Evolutionary conservation across 2,329 filamentous ascomycete genomes (phyloP).

Genomic region (Fusarium sp.): DNA sequence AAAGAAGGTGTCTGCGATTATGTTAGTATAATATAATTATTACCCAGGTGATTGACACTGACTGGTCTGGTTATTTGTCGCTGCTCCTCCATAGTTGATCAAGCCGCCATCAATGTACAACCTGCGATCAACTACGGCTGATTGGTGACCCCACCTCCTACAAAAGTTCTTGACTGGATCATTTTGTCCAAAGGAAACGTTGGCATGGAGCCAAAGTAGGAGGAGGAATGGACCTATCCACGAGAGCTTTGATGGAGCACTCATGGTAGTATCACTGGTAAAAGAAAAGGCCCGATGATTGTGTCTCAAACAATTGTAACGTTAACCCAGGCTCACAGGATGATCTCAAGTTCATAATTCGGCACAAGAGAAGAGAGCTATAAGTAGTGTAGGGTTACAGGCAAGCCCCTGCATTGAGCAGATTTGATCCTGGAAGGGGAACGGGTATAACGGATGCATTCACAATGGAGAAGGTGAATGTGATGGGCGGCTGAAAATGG

Average conservation of each 20-base stretch:
- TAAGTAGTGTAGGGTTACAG: no score
- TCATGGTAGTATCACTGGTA: background rate
- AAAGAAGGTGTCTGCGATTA: background rate
- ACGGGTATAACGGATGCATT: no score
- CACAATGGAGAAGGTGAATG: no score
- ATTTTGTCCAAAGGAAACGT: background rate
- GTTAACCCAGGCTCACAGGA: no score
- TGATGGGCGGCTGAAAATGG: no score
- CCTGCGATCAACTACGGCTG: background rate
- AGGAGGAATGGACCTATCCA: background rate
- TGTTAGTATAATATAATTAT: background rate
- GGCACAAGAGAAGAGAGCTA: no score
- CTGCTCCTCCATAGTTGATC: background rate
- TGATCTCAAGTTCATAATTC: no score
- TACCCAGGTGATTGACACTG: background rate
- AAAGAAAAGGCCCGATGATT: no score
- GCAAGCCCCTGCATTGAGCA: no score
- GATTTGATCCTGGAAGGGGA: no score
- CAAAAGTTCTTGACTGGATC: background rate
- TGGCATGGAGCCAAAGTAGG: background rate
- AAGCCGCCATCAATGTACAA: slow-evolving; percentile 1
- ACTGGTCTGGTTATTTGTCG: background rate
- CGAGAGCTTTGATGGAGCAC: background rate
- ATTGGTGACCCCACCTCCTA: slow-evolving; percentile 1
- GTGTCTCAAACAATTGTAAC: no score